phyloP scores from a whole-genome alignment of 164 flowering plant genomes.

The Tinospora cordifolia region DNA sequence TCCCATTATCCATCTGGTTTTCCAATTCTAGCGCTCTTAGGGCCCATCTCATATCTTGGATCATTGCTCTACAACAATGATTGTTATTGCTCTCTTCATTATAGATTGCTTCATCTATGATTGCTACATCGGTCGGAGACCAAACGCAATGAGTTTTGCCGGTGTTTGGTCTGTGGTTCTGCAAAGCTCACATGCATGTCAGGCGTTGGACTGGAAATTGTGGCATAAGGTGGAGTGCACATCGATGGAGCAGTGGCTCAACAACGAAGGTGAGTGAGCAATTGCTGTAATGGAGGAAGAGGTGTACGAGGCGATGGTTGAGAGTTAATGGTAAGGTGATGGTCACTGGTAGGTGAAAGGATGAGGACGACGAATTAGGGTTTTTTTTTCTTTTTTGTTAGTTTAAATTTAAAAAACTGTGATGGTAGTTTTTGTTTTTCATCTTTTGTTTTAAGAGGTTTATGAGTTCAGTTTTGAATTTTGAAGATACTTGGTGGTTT shows the following conservation, averaged over 20 bases:
- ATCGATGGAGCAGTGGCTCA: conserved; percentile 46
- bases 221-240: conserved; percentile 69
- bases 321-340: conserved; percentile 20
- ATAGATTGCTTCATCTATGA: too few species aligned
- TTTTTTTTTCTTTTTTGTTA: neutral
- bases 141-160: conserved; percentile 66
- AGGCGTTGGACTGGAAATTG: conserved; percentile 89
- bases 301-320: conserved; percentile 21
- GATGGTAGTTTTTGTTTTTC: too few species aligned
- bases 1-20: too few species aligned
- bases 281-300: conserved; percentile 10
- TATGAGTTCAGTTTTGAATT: too few species aligned
- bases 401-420: neutral
- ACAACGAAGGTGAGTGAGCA: conserved; percentile 23
- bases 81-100: too few species aligned
- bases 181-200: conserved; percentile 95
- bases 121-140: conserved; percentile 85
- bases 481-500: too few species aligned
- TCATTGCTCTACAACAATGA: too few species aligned
- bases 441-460: too few species aligned
- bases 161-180: conserved; percentile 83
- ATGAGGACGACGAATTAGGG: neutral
- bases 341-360: neutral
- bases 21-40: too few species aligned
- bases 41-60: too few species aligned